Conservation (phyloP, 495 filamentous ascomycete species). For the Daldinia caldariorum region DNA sequence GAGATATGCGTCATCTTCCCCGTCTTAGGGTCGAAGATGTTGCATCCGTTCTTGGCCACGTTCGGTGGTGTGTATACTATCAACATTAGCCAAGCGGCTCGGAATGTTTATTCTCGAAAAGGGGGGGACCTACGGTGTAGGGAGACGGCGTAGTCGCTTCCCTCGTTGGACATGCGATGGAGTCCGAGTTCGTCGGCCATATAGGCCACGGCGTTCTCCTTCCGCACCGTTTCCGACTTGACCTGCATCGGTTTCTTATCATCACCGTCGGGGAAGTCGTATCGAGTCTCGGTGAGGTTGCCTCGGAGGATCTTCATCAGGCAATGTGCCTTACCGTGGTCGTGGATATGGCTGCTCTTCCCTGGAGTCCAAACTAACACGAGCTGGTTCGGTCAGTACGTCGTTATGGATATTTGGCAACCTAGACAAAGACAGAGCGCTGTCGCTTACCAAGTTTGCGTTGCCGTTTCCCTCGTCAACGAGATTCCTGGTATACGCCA, state of each 20-base stretch:
- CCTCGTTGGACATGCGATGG: constrained; percentile 81
- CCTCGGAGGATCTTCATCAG: constrained; percentile 78
- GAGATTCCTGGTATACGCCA: constrained; percentile 85
- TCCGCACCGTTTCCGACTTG: constrained; percentile 63
- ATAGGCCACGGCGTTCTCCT: constrained; percentile 76
- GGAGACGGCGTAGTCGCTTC: constrained; percentile 80
- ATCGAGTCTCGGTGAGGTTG: constrained; percentile 79
- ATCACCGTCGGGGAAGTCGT: constrained; percentile 72
- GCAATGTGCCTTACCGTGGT: constrained; percentile 87
- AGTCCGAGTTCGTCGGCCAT: constrained; percentile 89
- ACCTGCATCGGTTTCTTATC: constrained; percentile 62
- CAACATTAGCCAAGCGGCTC: constrained; percentile 42
- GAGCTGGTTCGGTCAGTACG: constrained; percentile 60
- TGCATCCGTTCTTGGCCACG: constrained; percentile 76
- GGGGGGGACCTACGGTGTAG: constrained; percentile 73
- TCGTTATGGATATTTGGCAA: background rate
- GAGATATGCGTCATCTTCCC: constrained; percentile 76
- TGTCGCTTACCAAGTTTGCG: constrained; percentile 76
- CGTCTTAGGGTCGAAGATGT: constrained; percentile 75
- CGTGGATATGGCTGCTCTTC: constrained; percentile 86
- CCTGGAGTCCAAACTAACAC: constrained; percentile 93
- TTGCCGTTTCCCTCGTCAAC: constrained; percentile 93
- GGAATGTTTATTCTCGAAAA: constrained; percentile 1
- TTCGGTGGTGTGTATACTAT: constrained; percentile 91
- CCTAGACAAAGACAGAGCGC: constrained; percentile 2